phyloP scores from a whole-genome alignment of 768 basidiomycete species.

The Tricholoma sp. region DNA sequence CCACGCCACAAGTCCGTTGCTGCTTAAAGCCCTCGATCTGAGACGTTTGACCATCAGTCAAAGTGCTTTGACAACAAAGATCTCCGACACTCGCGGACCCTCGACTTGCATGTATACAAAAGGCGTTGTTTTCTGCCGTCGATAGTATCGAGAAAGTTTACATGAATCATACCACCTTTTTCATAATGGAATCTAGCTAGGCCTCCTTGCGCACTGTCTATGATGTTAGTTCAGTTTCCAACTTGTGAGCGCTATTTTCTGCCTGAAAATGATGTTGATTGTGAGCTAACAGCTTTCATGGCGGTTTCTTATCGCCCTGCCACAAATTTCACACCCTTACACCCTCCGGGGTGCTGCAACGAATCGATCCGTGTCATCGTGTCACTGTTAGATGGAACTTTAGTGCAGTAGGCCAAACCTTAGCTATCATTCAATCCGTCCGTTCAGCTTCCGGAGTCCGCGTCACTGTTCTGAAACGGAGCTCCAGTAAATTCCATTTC shows the following conservation, averaged over 20 bases:
- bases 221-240: not conserved
- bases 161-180: not conserved
- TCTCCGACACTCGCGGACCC: not conserved
- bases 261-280: too few relatives aligned
- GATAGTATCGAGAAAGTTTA: not conserved
- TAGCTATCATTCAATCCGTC: not conserved
- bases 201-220: not conserved
- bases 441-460: not conserved
- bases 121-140: too few relatives aligned
- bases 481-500: too few relatives aligned
- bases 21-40: not conserved
- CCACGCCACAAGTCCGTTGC: not conserved
- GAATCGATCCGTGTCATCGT: not conserved
- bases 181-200: not conserved
- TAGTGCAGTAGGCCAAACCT: not conserved
- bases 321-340: not conserved
- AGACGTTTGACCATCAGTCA: not conserved
- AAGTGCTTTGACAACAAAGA: not conserved
- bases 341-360: not conserved
- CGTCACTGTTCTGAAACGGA: too few relatives aligned
- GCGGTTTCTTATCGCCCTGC: not conserved
- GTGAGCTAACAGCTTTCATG: not conserved
- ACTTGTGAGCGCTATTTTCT: too few relatives aligned
- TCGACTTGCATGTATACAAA: too few relatives aligned
- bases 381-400: not conserved